Percentiles rank a stretch among this genome's conserved stretches.
These are phyloP conservation scores for Oryza rufipogon DNA, from an alignment of 176 grass and related monocot species.

Conservation along the genomic window DNA sequence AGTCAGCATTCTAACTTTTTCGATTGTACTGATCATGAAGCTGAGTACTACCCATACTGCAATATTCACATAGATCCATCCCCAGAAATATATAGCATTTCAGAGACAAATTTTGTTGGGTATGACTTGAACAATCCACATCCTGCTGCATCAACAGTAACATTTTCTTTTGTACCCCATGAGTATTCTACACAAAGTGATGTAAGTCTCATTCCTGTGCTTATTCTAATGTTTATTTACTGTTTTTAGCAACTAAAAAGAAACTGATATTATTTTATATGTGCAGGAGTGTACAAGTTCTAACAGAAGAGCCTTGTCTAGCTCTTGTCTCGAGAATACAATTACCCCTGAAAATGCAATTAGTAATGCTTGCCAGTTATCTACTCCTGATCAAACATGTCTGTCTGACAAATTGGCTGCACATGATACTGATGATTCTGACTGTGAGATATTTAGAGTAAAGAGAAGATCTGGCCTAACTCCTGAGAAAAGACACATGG, in stretches of 20 bases:
- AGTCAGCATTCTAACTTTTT: conserved; percentile 37
- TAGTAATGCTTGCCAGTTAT: conserved; percentile 28
- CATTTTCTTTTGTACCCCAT: conserved; percentile 45
- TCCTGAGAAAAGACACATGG: conserved; percentile 36
- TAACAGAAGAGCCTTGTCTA: conserved; percentile 46
- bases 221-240: conserved; percentile 21
- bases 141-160: conserved; percentile 56
- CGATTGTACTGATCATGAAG: conserved; percentile 37
- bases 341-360: conserved; percentile 45
- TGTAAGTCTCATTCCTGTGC: conserved; percentile 44
- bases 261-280: conserved; percentile 37
- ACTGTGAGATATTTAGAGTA: conserved; percentile 82
- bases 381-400: conserved; percentile 45
- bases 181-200: conserved; percentile 57
- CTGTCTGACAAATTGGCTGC: conserved; percentile 47
- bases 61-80: conserved; percentile 44
- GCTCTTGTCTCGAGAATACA: conserved; percentile 40
- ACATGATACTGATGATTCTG: conserved; percentile 86
- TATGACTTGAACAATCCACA: conserved; percentile 61
- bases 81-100: conserved; percentile 41
- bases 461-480: conserved; percentile 71
- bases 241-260: conserved; percentile 24
- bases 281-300: conserved; percentile 64
- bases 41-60: conserved; percentile 46
- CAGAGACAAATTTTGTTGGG: conserved; percentile 39